phyloP scores from a whole-genome alignment of 2,329 filamentous ascomycete genomes.

The Colletotrichum cordylinicola region DNA sequence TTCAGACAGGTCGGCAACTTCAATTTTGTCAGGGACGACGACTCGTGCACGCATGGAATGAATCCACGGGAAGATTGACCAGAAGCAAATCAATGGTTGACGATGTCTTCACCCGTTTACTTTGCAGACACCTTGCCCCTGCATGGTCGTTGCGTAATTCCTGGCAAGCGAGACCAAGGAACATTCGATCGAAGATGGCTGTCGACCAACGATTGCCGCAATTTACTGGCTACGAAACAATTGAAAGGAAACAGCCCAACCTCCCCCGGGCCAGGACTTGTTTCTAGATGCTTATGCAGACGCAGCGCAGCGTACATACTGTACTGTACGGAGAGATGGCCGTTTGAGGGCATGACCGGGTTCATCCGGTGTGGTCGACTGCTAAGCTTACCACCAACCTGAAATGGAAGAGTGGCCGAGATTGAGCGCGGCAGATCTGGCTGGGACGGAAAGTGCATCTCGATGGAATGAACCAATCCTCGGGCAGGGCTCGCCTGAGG shows the following conservation, averaged over 20 bases:
- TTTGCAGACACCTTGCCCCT: neutral
- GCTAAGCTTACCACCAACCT: constrained; percentile 18
- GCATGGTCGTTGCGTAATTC: neutral
- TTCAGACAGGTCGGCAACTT: neutral
- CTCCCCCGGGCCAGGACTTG: neutral
- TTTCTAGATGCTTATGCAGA: neutral
- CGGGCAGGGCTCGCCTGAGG: neutral
- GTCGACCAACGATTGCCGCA: neutral
- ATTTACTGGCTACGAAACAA: neutral
- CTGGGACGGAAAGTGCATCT: constrained; percentile 5
- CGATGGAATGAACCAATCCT: constrained; percentile 12
- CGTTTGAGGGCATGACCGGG: neutral
- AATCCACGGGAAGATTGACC: neutral
- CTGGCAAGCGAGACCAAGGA: neutral
- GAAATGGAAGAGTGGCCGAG: constrained; percentile 23
- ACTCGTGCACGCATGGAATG: neutral
- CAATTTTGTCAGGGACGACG: neutral
- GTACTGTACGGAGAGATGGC: neutral
- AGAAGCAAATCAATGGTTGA: neutral
- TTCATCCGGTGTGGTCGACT: constrained; percentile 16
- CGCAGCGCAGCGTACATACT: neutral
- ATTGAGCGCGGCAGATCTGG: constrained; percentile 16
- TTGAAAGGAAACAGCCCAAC: neutral
- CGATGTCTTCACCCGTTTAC: neutral
- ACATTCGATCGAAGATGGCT: neutral